A percentile compares a stretch with the other conserved stretches of the same genome.
Conservation (phyloP, 176 grass and related monocot genomes). For the Cymbopogon citratus region DNA sequence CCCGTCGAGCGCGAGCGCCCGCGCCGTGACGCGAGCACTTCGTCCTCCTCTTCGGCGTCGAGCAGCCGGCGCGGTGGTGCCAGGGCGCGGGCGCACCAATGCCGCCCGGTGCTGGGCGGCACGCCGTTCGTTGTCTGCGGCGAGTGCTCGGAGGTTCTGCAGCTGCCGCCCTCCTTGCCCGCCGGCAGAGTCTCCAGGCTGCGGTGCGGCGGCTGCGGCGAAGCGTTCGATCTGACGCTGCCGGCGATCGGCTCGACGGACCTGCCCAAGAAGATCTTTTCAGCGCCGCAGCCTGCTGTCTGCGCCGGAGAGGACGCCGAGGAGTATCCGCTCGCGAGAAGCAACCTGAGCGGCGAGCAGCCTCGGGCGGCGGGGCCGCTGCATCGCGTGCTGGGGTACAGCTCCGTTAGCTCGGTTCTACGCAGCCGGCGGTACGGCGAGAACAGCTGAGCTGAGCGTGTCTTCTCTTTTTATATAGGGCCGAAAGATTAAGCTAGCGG, state of each 20-base stretch:
- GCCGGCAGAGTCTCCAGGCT: constrained; percentile 32
- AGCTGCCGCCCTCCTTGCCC: constrained; percentile 41
- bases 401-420: constrained; percentile 39
- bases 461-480: not conserved
- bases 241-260: constrained; percentile 27
- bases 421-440: constrained; percentile 45
- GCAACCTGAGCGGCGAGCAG: constrained; percentile 37
- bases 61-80: constrained; percentile 7
- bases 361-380: constrained; percentile 22
- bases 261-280: constrained; percentile 36
- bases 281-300: constrained; percentile 43
- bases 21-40: not conserved
- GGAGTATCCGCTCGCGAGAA: not conserved
- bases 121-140: constrained; percentile 68
- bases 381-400: constrained; percentile 47
- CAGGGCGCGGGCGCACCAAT: constrained; percentile 32
- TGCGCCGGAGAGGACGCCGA: not conserved
- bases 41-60: constrained; percentile 10
- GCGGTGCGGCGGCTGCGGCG: constrained; percentile 59
- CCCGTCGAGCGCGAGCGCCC: not conserved
- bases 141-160: constrained; percentile 52
- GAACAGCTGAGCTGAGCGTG: constrained; percentile 21
- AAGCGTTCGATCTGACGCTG: constrained; percentile 44
- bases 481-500: not conserved
- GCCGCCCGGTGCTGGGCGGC: constrained; percentile 59